Evolutionary conservation across 768 basidiomycete species (phyloP), one percentile per base, ranked within the genome.

Genomic region (Hydnum rufescens): DNA sequence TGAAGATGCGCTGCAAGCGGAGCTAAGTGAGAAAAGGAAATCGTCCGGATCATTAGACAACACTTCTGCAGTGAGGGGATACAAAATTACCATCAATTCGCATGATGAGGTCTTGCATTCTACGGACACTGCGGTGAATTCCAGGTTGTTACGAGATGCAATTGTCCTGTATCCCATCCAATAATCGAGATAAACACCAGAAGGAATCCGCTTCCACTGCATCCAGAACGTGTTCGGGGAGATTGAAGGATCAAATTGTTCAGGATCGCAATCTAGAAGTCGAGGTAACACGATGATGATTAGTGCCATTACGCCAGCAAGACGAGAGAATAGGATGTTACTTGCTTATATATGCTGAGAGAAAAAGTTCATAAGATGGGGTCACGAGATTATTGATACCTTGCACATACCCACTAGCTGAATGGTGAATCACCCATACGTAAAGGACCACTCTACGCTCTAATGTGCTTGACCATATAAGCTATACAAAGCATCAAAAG

Each of bases 361-460:
- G 71, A 63, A 97, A 99, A 3, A 97, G 87, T 66, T 97, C 85
- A 62, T 93, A 96, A 68, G 97, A 99, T 0, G 95, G 95, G 3
- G 88, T 93, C 1, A 80, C 95, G 32, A 99, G 79, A 64, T 99
- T 95, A 64, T 99, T 97, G 66, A 99, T 99, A 25, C 95, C 95
- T 65, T 99, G 95, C 3, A 99, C 95, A 65, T 99, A 97, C 5
- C 95, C 95, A 55, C 86, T 90, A 3, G 95, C 93, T 0, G 95
- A 95, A 69, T 97, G 95, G 58, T 93, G 77, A 61, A 97, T 95
- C 8, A 93, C 95, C 93, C 95, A 97, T 18, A 99, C 92, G 59
- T 97, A 99, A 30, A 99, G 68, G 54, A 99, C 49, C 90, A 74
- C 66, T 97, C 95, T 36, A 99, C 70, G 60, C 86, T 80, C 89